phyloP scores from a whole-genome alignment of 805 yeast genomes.

The Starmerella tilneyi region DNA sequence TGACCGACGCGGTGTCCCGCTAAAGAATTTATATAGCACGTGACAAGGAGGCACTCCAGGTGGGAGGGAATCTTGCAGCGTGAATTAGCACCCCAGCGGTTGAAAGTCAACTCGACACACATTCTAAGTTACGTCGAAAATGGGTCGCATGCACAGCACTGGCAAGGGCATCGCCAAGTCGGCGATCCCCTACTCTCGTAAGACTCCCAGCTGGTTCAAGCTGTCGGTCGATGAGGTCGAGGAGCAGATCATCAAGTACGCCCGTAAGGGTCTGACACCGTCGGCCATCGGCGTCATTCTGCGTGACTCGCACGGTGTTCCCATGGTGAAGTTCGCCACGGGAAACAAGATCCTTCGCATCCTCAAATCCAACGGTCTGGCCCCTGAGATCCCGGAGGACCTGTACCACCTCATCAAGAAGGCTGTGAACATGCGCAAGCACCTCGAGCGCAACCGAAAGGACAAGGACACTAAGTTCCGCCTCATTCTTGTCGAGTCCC shows the following conservation, averaged over 20 bases:
- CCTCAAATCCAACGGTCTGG: slow-evolving; percentile 98
- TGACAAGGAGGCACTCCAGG: slow-evolving; percentile 2
- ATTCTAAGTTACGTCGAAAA: slow-evolving; percentile 40
- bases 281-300: slow-evolving; percentile 98
- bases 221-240: slow-evolving; percentile 87
- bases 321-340: slow-evolving; percentile 93
- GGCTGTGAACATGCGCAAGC: slow-evolving; percentile 99
- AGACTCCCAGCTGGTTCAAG: slow-evolving; percentile 99
- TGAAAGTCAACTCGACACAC: slow-evolving; percentile 21
- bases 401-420: slow-evolving; percentile 97
- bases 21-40: neutral
- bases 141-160: slow-evolving; percentile 99
- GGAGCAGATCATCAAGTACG: slow-evolving; percentile 98
- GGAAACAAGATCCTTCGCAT: slow-evolving; percentile 99
- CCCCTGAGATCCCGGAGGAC: slow-evolving; percentile 99
- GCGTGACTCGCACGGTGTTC: slow-evolving; percentile 99
- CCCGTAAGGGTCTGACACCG: slow-evolving; percentile 99
- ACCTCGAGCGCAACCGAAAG: slow-evolving; percentile 99
- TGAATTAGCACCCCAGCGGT: neutral
- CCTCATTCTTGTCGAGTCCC: slow-evolving; percentile 98
- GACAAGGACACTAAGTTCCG: slow-evolving; percentile 99
- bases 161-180: slow-evolving; percentile 99
- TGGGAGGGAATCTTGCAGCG: slow-evolving; percentile 9
- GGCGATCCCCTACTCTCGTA: slow-evolving; percentile 98
- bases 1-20: slow-evolving; percentile 1